Conservation (phyloP, 345 rosid species). For the Populus ilicifolia region DNA sequence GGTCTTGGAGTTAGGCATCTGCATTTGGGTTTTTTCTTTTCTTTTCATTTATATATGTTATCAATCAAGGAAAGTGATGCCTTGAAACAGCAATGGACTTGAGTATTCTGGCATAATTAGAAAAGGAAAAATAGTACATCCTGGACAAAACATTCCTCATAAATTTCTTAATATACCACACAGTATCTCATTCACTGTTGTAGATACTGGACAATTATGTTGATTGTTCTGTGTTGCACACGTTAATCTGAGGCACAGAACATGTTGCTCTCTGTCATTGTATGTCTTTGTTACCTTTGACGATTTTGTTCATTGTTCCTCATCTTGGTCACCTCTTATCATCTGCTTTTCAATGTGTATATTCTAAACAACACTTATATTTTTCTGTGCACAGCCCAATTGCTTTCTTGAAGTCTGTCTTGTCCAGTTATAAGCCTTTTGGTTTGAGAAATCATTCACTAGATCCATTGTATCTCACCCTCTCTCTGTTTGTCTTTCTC, state of each 20-base stretch:
- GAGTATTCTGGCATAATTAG: slow-evolving; percentile 1
- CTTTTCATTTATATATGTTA: not conserved
- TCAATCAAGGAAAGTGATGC: not conserved
- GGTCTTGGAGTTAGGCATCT: not conserved
- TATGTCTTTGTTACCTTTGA: no score
- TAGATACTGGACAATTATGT: not conserved
- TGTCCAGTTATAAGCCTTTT: not conserved
- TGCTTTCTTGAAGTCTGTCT: not conserved
- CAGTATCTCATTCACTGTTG: not conserved
- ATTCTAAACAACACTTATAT: not conserved
- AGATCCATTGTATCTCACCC: no score
- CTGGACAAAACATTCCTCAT: not conserved
- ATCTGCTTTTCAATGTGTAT: not conserved
- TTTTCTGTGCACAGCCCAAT: not conserved
- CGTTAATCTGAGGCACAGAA: no score
- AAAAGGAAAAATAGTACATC: not conserved
- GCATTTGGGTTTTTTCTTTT: no score
- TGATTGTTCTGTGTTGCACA: no score
- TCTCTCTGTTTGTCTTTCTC: not conserved
- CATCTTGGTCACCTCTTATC: no score
- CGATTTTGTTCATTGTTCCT: no score
- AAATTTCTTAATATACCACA: not conserved
- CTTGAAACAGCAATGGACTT: not conserved
- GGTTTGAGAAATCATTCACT: not conserved
- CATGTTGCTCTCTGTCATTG: no score